Conservation (phyloP, 805 yeast species). For the Lipomyces chichibuensis region DNA sequence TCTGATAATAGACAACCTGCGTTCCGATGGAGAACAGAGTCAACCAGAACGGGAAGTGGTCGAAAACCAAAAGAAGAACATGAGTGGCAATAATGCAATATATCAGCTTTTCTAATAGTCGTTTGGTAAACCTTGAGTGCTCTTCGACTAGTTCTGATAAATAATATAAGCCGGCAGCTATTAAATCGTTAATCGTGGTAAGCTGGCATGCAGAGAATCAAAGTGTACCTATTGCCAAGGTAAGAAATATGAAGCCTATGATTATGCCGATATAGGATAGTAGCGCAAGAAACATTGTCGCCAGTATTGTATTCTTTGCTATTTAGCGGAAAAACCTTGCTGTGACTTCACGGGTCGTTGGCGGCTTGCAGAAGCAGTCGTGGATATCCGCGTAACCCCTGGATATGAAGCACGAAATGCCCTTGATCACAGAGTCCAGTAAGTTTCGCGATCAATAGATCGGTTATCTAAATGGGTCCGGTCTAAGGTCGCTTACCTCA, state of each 20-base stretch:
- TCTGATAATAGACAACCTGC: constrained; percentile 73
- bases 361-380: background rate
- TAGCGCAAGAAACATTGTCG: constrained; percentile 59
- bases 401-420: background rate
- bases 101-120: constrained; percentile 66
- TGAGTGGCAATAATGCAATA: constrained; percentile 60
- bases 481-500: background rate
- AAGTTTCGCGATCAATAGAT: background rate
- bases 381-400: background rate
- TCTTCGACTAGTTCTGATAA: constrained; percentile 92
- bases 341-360: background rate
- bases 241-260: constrained; percentile 62
- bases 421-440: background rate
- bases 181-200: background rate
- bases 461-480: background rate
- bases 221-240: constrained; percentile 51
- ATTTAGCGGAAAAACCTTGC: background rate
- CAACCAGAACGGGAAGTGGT: constrained; percentile 74
- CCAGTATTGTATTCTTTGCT: background rate
- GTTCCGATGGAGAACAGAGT: constrained; percentile 70
- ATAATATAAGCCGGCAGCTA: constrained; percentile 90
- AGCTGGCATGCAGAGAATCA: background rate
- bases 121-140: constrained; percentile 80
- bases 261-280: constrained; percentile 64
- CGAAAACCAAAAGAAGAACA: constrained; percentile 65